Percentiles rank a stretch among this genome's conserved stretches.
Conservation (phyloP, 805 yeast species). For the Metschnikowia sp. region DNA sequence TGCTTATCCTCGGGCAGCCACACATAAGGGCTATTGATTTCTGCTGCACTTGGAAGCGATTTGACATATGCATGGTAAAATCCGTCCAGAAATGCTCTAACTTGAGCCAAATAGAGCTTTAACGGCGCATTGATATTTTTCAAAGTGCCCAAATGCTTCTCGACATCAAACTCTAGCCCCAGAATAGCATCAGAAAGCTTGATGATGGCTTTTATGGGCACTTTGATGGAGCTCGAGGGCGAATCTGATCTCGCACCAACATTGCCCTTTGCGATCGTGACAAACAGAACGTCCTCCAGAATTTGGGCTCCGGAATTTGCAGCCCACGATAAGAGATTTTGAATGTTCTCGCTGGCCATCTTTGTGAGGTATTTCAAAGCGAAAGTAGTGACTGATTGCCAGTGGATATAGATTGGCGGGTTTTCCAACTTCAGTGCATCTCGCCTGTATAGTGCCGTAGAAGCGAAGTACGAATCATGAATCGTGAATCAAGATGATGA, state of each 20-base stretch:
- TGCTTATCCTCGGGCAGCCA: slow-evolving; percentile 56
- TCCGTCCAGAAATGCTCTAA: slow-evolving; percentile 19
- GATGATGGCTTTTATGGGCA: slow-evolving; percentile 15
- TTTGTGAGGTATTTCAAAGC: not conserved
- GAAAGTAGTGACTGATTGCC: too few relatives aligned
- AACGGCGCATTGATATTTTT: slow-evolving; percentile 28
- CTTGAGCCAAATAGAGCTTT: slow-evolving; percentile 35
- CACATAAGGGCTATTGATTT: slow-evolving; percentile 59
- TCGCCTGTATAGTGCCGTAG: too few relatives aligned
- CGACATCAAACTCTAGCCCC: slow-evolving; percentile 15
- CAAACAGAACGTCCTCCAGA: slow-evolving; percentile 23
- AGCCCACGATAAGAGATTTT: slow-evolving; percentile 31
- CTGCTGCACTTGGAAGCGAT: slow-evolving; percentile 34
- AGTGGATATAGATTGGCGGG: too few relatives aligned
- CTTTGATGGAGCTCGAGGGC: slow-evolving; percentile 8
- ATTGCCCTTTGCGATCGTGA: slow-evolving; percentile 18
- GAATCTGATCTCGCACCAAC: slow-evolving; percentile 25
- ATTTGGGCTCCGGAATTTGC: slow-evolving; percentile 27
- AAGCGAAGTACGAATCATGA: too few relatives aligned
- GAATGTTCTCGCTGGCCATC: slow-evolving; percentile 7
- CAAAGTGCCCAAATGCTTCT: slow-evolving; percentile 13
- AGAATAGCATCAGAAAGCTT: slow-evolving; percentile 24
- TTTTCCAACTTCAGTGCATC: not conserved
- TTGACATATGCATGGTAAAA: slow-evolving; percentile 28
- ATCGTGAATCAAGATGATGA: too few relatives aligned